These are phyloP conservation scores for Pythium aquatile DNA, from an alignment of 352 stramenopile genomes.

Conservation along the genomic window DNA sequence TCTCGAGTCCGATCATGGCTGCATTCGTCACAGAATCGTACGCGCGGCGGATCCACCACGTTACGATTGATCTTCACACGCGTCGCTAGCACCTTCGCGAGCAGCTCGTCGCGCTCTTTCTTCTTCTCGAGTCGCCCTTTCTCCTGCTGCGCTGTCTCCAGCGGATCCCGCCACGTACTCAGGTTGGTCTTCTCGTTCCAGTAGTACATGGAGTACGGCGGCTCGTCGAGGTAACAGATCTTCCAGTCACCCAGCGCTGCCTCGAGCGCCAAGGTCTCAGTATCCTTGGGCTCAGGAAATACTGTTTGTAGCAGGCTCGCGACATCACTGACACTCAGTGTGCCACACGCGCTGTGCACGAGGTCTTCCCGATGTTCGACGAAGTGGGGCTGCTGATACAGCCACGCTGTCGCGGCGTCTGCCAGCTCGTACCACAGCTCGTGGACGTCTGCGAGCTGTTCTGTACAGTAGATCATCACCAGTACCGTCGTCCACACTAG, in stretches of 20 bases:
- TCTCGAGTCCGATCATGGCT: neutral
- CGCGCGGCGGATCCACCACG: neutral
- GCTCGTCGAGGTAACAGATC: slow-evolving; percentile 47
- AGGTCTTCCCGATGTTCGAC: slow-evolving; percentile 49
- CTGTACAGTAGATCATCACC: slow-evolving; percentile 44
- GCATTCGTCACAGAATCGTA: slow-evolving; percentile 24
- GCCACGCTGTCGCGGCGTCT: slow-evolving; percentile 37
- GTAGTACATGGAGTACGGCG: slow-evolving; percentile 63
- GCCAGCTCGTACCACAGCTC: slow-evolving; percentile 50
- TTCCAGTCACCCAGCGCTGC: slow-evolving; percentile 51
- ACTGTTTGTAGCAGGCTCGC: slow-evolving; percentile 38
- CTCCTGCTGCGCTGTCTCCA: slow-evolving; percentile 43
- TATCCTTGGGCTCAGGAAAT: slow-evolving; percentile 38
- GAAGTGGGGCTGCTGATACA: slow-evolving; percentile 50
- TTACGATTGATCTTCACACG: slow-evolving; percentile 50
- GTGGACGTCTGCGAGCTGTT: slow-evolving; percentile 43
- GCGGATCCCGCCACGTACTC: slow-evolving; percentile 55
- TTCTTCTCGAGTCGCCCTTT: slow-evolving; percentile 37
- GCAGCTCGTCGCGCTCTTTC: slow-evolving; percentile 28
- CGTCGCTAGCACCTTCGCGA: slow-evolving; percentile 40
- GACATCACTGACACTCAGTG: slow-evolving; percentile 34
- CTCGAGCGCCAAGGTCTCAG: slow-evolving; percentile 23
- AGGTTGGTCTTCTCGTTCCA: slow-evolving; percentile 57
- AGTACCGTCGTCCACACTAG: slow-evolving; percentile 52
- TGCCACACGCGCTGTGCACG: slow-evolving; percentile 38